phyloP scores from a whole-genome alignment of 805 yeast species.

The Barnettozyma vustinii region DNA sequence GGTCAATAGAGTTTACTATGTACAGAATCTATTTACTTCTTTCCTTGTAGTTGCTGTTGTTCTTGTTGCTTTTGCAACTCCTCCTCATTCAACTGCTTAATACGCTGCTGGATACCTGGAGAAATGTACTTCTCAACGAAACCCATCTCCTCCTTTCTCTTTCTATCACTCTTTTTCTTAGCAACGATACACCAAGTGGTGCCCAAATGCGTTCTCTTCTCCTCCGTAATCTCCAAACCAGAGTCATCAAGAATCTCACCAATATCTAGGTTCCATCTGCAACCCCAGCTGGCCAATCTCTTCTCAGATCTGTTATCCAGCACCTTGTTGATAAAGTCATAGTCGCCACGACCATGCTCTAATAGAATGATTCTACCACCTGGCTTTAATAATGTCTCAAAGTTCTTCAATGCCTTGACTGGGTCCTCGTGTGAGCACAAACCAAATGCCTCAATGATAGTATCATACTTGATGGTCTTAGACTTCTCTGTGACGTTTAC shows the following conservation, averaged over 20 bases:
- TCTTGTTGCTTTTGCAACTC: not conserved
- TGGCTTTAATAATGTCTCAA: slow-evolving; percentile 70
- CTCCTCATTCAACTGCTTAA: slow-evolving; percentile 17
- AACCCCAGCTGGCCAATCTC: slow-evolving; percentile 90
- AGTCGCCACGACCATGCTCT: slow-evolving; percentile 90
- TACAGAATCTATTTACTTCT: slow-evolving; percentile 2
- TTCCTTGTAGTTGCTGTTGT: not conserved
- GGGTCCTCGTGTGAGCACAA: slow-evolving; percentile 96
- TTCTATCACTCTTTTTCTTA: slow-evolving; percentile 64
- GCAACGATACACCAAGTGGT: slow-evolving; percentile 86
- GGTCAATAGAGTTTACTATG: slow-evolving; percentile 32
- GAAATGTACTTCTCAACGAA: slow-evolving; percentile 46
- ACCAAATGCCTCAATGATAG: slow-evolving; percentile 91
- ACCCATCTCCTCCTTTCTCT: slow-evolving; percentile 40
- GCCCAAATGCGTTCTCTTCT: slow-evolving; percentile 80
- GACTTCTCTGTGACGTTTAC: slow-evolving; percentile 23
- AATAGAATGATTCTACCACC: slow-evolving; percentile 83
- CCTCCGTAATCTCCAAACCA: slow-evolving; percentile 77
- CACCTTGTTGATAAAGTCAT: slow-evolving; percentile 69
- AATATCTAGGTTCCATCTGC: slow-evolving; percentile 95
- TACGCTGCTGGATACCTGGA: slow-evolving; percentile 29
- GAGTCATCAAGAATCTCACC: slow-evolving; percentile 80
- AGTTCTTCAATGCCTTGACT: slow-evolving; percentile 68
- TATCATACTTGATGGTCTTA: slow-evolving; percentile 65
- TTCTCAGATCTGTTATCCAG: slow-evolving; percentile 79